A percentile compares a stretch with the other conserved stretches of the same genome.
These are phyloP conservation scores for Annulohypoxylon stygium DNA, from an alignment of 495 filamentous ascomycete genomes.

Conservation along the genomic window DNA sequence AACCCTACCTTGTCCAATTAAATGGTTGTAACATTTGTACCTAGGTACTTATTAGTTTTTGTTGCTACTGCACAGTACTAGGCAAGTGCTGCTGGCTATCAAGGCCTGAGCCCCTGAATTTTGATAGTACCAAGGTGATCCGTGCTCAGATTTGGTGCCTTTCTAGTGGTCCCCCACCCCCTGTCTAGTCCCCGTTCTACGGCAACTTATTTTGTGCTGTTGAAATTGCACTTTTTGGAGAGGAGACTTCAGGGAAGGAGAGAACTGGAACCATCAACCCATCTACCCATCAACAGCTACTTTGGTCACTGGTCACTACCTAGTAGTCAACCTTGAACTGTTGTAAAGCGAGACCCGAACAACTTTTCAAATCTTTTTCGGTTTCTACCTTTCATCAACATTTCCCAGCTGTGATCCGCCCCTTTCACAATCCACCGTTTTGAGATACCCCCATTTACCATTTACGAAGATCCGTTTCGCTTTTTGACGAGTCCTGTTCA, in stretches of 20 bases:
- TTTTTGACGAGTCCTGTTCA: conserved; percentile 37
- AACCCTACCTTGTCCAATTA: conserved; percentile 45
- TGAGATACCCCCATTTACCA: conserved; percentile 47
- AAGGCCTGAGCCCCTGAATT: conserved; percentile 44
- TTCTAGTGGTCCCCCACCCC: conserved; percentile 44
- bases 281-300: conserved; percentile 29
- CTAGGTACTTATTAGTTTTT: conserved; percentile 23
- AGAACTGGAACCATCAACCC: conserved; percentile 23
- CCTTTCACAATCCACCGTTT: conserved; percentile 31
- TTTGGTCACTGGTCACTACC: conserved; percentile 13
- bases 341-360: conserved; percentile 40
- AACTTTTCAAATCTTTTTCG: conserved; percentile 43
- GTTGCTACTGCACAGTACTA: not conserved
- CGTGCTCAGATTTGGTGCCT: conserved; percentile 47
- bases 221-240: conserved; percentile 48
- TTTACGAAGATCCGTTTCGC: conserved; percentile 45
- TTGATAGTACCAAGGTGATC: conserved; percentile 31
- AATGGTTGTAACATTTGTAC: conserved; percentile 32
- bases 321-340: too few relatives aligned
- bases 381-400: conserved; percentile 41
- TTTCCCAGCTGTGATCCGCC: conserved; percentile 31
- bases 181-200: conserved; percentile 38
- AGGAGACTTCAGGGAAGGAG: conserved; percentile 23
- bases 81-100: not conserved
- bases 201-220: conserved; percentile 42